phyloP scores from a whole-genome alignment of 1,284 basidiomycete genomes.

The Papiliotrema flavescens region DNA sequence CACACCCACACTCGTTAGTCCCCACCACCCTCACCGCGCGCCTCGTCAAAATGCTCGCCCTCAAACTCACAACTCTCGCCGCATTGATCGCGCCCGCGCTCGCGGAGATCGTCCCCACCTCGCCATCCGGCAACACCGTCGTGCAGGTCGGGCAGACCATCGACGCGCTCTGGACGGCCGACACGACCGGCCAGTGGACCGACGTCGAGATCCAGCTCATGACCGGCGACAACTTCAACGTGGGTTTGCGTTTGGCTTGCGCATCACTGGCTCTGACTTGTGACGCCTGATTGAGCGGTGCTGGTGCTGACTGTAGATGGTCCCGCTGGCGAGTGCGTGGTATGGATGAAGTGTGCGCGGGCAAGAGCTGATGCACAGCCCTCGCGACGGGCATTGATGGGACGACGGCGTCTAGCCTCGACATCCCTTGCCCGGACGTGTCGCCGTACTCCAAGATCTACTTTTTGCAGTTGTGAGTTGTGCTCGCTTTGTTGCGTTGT shows the following conservation, averaged over 20 bases:
- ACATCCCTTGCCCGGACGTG: constrained; percentile 40
- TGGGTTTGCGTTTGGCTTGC: no score
- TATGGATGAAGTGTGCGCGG: no score
- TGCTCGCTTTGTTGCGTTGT: background rate
- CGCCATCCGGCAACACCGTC: constrained; percentile 38
- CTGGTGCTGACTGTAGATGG: constrained; percentile 17
- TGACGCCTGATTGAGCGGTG: background rate
- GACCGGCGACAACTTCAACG: constrained; percentile 42
- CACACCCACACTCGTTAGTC: no score
- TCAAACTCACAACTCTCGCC: background rate
- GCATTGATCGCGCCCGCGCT: background rate
- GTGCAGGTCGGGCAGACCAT: constrained; percentile 38
- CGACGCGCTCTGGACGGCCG: constrained; percentile 42
- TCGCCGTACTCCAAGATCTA: constrained; percentile 49
- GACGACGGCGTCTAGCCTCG: constrained; percentile 24
- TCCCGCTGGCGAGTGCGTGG: constrained; percentile 23
- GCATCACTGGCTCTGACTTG: no score
- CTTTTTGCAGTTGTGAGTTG: constrained; percentile 48
- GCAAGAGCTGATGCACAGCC: constrained; percentile 11
- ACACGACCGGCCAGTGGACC: constrained; percentile 47
- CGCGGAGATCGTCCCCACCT: constrained; percentile 45
- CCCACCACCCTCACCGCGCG: no score
- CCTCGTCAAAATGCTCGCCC: background rate
- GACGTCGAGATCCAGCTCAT: constrained; percentile 45
- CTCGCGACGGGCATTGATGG: constrained; percentile 43